Conservation (phyloP, 768 basidiomycete species). For the Candolleomyces eurysporus region DNA sequence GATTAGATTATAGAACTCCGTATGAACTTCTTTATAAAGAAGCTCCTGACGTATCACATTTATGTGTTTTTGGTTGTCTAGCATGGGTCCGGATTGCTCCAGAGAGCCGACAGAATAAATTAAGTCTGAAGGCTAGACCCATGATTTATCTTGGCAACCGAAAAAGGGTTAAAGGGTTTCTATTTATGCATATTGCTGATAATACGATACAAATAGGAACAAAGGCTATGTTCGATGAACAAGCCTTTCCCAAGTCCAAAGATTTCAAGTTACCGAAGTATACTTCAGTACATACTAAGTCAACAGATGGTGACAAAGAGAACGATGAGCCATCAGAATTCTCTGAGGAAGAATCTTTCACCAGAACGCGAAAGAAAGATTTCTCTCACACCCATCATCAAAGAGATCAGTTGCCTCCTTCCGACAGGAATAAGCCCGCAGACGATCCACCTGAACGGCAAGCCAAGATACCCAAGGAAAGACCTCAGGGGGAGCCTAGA, state of each 20-base stretch:
- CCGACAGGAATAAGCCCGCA: no score
- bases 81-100: constrained; percentile 17
- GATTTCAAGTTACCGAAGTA: no score
- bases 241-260: no score
- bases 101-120: constrained; percentile 17
- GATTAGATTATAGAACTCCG: constrained; percentile 20
- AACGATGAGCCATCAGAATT: no score
- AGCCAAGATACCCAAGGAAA: background rate
- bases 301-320: no score
- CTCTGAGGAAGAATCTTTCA: no score
- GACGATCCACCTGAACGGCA: no score
- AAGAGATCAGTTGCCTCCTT: no score
- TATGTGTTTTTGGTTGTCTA: constrained; percentile 25
- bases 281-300: no score
- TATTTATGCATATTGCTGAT: background rate
- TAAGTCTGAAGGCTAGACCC: constrained; percentile 16
- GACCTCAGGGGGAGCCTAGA: background rate
- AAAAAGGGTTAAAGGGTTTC: background rate
- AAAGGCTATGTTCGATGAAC: background rate
- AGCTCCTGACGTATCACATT: constrained; percentile 22
- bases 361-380: no score
- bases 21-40: constrained; percentile 16
- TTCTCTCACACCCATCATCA: no score
- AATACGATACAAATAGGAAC: background rate
- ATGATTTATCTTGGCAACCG: constrained; percentile 19